Evolutionary conservation across 164 flowering plant genomes (phyloP).

Genomic region (Chimonanthus salicifolius): DNA sequence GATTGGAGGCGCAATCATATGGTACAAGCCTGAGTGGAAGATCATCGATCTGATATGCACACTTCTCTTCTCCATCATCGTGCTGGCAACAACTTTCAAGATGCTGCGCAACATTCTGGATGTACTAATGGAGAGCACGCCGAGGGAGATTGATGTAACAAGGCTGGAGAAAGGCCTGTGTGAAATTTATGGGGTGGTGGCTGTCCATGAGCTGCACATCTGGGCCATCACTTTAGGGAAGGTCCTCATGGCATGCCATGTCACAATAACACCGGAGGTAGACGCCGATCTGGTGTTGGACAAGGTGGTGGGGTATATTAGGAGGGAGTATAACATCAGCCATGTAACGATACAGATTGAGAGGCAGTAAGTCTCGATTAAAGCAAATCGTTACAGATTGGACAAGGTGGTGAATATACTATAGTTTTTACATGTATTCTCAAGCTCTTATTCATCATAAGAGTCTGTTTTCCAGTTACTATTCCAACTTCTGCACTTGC

Average conservation of each 20-base stretch:
- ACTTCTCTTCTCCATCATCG: conserved; percentile 63
- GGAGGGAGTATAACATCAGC: conserved; percentile 69
- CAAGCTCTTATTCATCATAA: neutral
- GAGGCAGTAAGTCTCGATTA: conserved; percentile 21
- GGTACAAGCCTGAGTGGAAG: conserved; percentile 83
- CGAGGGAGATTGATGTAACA: conserved; percentile 81
- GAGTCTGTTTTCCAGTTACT: neutral
- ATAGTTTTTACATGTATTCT: neutral
- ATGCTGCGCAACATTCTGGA: conserved; percentile 71
- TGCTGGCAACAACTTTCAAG: conserved; percentile 58
- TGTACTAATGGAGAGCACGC: conserved; percentile 91
- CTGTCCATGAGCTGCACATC: conserved; percentile 78
- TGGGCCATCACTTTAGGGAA: conserved; percentile 95
- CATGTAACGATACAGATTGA: conserved; percentile 90
- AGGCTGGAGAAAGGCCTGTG: conserved; percentile 71
- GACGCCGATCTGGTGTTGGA: conserved; percentile 68
- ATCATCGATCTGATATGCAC: conserved; percentile 80
- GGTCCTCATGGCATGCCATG: conserved; percentile 79
- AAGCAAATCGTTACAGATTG: neutral
- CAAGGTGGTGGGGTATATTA: conserved; percentile 64
- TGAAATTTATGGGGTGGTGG: conserved; percentile 79
- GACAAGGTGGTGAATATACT: neutral
- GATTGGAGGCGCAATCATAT: conserved; percentile 80
- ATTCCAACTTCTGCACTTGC: neutral
- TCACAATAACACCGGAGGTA: conserved; percentile 56